phyloP scores from a whole-genome alignment of 1,284 basidiomycete species.

The Chiua sp. region DNA sequence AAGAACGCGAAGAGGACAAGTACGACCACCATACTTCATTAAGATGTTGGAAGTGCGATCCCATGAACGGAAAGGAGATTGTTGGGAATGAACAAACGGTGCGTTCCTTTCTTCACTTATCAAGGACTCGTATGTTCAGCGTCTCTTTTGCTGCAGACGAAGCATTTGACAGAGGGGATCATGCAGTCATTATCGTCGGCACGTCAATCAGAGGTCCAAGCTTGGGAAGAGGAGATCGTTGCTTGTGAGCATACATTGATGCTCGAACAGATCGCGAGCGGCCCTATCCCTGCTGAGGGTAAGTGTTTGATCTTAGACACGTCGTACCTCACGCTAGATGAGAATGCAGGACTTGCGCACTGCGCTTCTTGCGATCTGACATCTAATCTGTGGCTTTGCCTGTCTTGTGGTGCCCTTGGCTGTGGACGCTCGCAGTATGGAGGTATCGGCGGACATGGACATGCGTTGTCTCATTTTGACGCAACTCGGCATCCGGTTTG shows the following conservation, averaged over 20 bases:
- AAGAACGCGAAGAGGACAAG: conserved; percentile 88
- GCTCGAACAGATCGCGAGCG: conserved; percentile 68
- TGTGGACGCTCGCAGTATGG: conserved; percentile 93
- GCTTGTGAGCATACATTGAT: conserved; percentile 89
- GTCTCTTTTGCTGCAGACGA: conserved; percentile 43
- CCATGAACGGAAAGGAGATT: conserved; percentile 56
- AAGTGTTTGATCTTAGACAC: not conserved
- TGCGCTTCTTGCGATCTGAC: conserved; percentile 83
- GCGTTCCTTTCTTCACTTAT: not conserved
- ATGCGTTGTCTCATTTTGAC: conserved; percentile 86
- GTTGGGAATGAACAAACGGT: conserved; percentile 16
- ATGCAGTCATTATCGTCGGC: conserved; percentile 88
- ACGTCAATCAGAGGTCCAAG: conserved; percentile 93
- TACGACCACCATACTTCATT: conserved; percentile 76
- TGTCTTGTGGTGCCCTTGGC: conserved; percentile 93
- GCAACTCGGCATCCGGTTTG: conserved; percentile 82
- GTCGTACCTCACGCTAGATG: conserved; percentile 11
- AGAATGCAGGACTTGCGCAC: conserved; percentile 68
- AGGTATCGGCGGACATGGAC: conserved; percentile 88
- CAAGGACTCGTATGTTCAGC: not conserved
- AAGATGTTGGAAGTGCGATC: conserved; percentile 81
- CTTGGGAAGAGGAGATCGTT: conserved; percentile 96
- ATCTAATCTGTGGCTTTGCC: conserved; percentile 94
- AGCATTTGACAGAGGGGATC: conserved; percentile 69
- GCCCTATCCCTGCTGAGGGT: conserved; percentile 61